Conservation (phyloP, 2,329 filamentous ascomycete genomes). For the Colletotrichum plurivorum region DNA sequence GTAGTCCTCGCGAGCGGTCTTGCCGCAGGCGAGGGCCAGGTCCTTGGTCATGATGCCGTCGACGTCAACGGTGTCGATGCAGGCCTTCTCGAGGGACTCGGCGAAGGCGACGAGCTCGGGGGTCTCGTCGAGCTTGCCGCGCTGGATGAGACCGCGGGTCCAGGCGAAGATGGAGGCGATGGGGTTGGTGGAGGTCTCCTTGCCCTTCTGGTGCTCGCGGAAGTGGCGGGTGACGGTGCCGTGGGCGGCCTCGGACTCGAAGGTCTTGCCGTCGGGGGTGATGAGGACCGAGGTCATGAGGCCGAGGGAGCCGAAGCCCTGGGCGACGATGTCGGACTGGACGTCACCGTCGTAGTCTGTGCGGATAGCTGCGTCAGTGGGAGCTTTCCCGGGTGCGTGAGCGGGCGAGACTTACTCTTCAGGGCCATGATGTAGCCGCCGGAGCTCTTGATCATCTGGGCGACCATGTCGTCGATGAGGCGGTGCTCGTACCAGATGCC, state of each 20-base stretch:
- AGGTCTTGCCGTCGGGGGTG: slow-evolving; percentile 96
- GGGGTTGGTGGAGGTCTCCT: slow-evolving; percentile 97
- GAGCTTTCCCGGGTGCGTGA: slow-evolving; percentile 14
- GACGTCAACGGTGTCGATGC: slow-evolving; percentile 92
- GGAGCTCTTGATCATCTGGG: slow-evolving; percentile 99
- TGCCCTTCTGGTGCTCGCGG: slow-evolving; percentile 98
- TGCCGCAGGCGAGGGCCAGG: slow-evolving; percentile 93
- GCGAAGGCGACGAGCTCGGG: slow-evolving; percentile 93
- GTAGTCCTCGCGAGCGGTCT: slow-evolving; percentile 86
- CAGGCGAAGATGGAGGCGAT: slow-evolving; percentile 99
- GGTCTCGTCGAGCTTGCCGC: slow-evolving; percentile 93
- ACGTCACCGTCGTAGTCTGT: slow-evolving; percentile 98
- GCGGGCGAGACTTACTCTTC: slow-evolving; percentile 79
- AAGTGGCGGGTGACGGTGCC: slow-evolving; percentile 98
- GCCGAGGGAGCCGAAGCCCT: slow-evolving; percentile 97
- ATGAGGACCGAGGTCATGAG: slow-evolving; percentile 99
- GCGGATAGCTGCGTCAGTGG: slow-evolving; percentile 39
- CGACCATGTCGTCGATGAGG: slow-evolving; percentile 99
- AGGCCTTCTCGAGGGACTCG: slow-evolving; percentile 91
- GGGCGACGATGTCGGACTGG: slow-evolving; percentile 97
- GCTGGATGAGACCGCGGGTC: slow-evolving; percentile 94
- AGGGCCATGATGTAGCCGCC: slow-evolving; percentile 98
- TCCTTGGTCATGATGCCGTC: slow-evolving; percentile 99
- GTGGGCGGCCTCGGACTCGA: slow-evolving; percentile 97
- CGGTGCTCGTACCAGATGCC: slow-evolving; percentile 99